Evolutionary conservation across 192 early-diverging fungal genomes (phyloP), one percentile per base, ranked within the genome.

Genomic region (Backusella circina): DNA sequence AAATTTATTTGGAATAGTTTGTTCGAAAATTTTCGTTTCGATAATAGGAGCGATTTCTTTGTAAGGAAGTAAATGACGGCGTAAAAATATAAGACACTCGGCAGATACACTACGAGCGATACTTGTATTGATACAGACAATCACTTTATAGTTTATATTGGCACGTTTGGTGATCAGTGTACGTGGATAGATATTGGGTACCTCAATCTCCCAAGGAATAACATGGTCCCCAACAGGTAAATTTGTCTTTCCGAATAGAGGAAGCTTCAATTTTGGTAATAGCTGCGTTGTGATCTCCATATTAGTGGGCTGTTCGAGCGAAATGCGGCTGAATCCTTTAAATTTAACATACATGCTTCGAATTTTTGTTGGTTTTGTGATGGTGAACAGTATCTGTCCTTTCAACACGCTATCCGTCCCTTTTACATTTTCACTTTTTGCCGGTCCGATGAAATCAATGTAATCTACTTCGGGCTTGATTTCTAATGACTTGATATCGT

Each of bases 311-410:
- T 77, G 37, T 4, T 51, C 23, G 1, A 76, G 33, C 15, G 36
- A 69, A 30, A 80, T 65, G 16, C 36, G 61, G 39, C 72, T 76
- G 30, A 71, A 78, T 0, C 80, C 80, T 70, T 82, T 82, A 69
- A 82, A 82, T 73, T 82, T 82, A 7, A 82, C 65, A 32, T 44
- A 51, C 54, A 82, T 82, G 12, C 69, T 73, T 35, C 70, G 44
- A 28, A 82, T 79, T 18, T 77, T 82, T 16, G 72, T 64, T 21
- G 80, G 50, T 28, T 69, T 78, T 30, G 70, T 78, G 28, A 82
- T 21, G n/a, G 65, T 72, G 39, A 82, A 64, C 10, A 26, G 21
- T 33, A 76, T 50, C 32, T 71, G 57, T 2, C 80, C 80, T 50
- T 76, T 64, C 31, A 80, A 65, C 23, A 78, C 66, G 9, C 65